Conservation (phyloP, 1,284 basidiomycete species). For the Cystobasidium sp. region DNA sequence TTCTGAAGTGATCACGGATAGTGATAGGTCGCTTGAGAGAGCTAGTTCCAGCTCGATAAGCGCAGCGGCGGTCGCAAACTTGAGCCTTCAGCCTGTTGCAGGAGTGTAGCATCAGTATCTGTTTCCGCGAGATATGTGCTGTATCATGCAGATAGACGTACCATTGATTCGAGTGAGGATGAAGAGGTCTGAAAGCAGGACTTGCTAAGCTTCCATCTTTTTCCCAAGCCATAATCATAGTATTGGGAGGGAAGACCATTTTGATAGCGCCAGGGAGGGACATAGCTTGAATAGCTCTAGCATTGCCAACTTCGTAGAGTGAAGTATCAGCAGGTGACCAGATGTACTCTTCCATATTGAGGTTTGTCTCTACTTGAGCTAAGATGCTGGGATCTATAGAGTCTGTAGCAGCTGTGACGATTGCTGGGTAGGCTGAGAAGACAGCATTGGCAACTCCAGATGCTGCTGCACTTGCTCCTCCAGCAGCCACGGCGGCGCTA, state of each 20-base stretch:
- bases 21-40: slow-evolving; percentile 42
- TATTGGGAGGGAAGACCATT: slow-evolving; percentile 38
- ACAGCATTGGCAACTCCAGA: background rate
- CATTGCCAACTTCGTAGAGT: slow-evolving; percentile 40
- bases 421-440: slow-evolving; percentile 10
- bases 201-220: slow-evolving; percentile 39
- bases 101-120: background rate
- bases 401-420: slow-evolving; percentile 19
- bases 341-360: slow-evolving; percentile 37
- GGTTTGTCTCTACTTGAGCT: slow-evolving; percentile 38
- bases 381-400: slow-evolving; percentile 36
- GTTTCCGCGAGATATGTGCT: background rate
- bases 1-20: slow-evolving; percentile 43
- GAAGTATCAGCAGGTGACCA: slow-evolving; percentile 38
- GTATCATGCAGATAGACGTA: background rate
- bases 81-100: slow-evolving; percentile 40
- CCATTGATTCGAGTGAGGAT: slow-evolving; percentile 44
- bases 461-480: background rate
- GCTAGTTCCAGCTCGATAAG: slow-evolving; percentile 41
- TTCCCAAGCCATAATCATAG: slow-evolving; percentile 41
- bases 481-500: background rate
- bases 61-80: slow-evolving; percentile 41
- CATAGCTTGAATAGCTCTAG: slow-evolving; percentile 31
- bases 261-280: slow-evolving; percentile 31
- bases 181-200: slow-evolving; percentile 42